Evolutionary conservation across 768 basidiomycete species (phyloP).

Genomic region (Leccinellum luteum): DNA sequence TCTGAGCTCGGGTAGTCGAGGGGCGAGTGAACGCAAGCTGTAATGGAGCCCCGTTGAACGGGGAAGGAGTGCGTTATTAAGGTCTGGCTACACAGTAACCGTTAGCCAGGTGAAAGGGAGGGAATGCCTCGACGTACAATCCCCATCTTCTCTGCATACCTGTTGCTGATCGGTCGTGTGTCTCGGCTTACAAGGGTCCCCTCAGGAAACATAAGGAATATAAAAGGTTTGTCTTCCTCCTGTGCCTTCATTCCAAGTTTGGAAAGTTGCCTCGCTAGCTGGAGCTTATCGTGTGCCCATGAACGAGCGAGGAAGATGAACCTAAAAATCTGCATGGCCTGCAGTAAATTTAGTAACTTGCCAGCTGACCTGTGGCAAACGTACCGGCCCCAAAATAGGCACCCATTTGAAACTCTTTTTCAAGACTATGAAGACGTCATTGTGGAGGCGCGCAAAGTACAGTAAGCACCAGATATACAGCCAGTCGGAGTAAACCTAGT

Average conservation of each 20-base stretch:
- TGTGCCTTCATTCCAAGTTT: conserved; percentile 69
- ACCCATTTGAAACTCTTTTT: conserved; percentile 88
- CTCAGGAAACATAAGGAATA: conserved; percentile 90
- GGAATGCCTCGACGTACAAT: conserved; percentile 58
- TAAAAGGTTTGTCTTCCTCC: conserved; percentile 64
- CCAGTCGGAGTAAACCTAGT: conserved; percentile 76
- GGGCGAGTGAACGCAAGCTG: conserved; percentile 75
- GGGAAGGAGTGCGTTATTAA: conserved; percentile 80
- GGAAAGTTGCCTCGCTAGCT: conserved; percentile 64
- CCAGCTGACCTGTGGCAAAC: conserved; percentile 1
- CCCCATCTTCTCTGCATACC: conserved; percentile 84
- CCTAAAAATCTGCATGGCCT: conserved; percentile 92
- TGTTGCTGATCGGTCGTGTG: conserved; percentile 81
- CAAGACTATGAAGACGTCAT: conserved; percentile 83
- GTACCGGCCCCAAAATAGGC: conserved; percentile 86
- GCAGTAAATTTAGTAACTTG: conserved; percentile 6
- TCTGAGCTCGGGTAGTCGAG: conserved; percentile 72
- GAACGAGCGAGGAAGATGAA: conserved; percentile 93
- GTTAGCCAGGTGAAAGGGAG: conserved; percentile 12
- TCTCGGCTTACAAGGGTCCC: conserved; percentile 89
- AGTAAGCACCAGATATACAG: conserved; percentile 86
- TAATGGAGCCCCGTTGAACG: conserved; percentile 90
- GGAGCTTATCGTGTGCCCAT: conserved; percentile 80
- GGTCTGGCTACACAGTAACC: conserved; percentile 56
- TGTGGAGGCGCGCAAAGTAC: conserved; percentile 67